A percentile compares a stretch with the other conserved stretches of the same genome.
Conservation (phyloP, 306 rosid genomes). For the Corylus heterophylla region DNA sequence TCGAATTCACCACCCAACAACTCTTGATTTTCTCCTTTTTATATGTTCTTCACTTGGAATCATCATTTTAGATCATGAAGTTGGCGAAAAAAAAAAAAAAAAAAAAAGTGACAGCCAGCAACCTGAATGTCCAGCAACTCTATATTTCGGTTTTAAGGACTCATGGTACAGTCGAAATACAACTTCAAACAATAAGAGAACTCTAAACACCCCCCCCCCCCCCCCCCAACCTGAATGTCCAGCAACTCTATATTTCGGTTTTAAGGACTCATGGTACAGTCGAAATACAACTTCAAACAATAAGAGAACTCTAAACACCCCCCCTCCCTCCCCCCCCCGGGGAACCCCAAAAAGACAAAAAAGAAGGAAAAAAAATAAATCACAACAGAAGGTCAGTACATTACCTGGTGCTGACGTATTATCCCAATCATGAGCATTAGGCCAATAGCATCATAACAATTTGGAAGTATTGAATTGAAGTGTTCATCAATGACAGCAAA, state of each 20-base stretch:
- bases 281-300: not conserved
- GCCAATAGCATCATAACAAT: slow-evolving; percentile 91
- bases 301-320: no score
- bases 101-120: not conserved
- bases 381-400: slow-evolving; percentile 5
- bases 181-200: not conserved
- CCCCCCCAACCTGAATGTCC: not conserved
- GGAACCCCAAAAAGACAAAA: not conserved
- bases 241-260: not conserved
- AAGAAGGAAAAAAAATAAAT: not conserved
- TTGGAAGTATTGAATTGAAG: slow-evolving; percentile 71
- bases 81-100: not conserved
- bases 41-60: not conserved
- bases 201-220: no score
- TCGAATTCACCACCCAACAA: not conserved
- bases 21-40: not conserved
- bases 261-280: not conserved
- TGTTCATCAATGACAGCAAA: slow-evolving; percentile 88
- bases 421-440: slow-evolving; percentile 92
- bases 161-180: not conserved
- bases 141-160: not conserved
- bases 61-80: not conserved
- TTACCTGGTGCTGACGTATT: slow-evolving; percentile 89
- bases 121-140: not conserved
- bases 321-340: no score